Evolutionary conservation across 2,329 filamentous ascomycete species (phyloP), one percentile per base, ranked within the genome.

Genomic region (Ilyonectria robusta): DNA sequence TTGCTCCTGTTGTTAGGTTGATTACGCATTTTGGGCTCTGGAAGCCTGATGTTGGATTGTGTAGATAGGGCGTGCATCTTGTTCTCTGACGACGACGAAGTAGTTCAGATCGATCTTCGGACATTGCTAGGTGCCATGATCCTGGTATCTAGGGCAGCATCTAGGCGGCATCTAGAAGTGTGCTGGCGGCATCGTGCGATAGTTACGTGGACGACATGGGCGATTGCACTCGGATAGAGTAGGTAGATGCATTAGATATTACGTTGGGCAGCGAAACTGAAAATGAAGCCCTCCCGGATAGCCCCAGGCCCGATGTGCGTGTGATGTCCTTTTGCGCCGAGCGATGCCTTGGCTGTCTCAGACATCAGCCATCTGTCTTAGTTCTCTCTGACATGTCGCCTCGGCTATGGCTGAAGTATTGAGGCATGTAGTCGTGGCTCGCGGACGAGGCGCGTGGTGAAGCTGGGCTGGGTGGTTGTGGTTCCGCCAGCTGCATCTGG

Each of bases 251-350:
- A 55, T 64, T 19, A 26, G 51, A 56, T 50, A 55, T 40, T 31
- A 51, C 57, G 62, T 61, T 65, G 63, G 63, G 63, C 63, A 65
- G 57, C 63, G 26, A 57, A 56, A 10, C 48, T 17, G 26, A n/a
- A 60, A 46, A 53, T 21, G 47, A 37, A 60, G 10, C 13, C 35
- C 33, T 51, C 46, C 29, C 21, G 58, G n/a, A 50, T n/a, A 29
- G 46, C 17, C 17, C 29, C 31, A 15, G n/a, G 13, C 31, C 31
- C 17, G 33, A 19, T 42, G 26, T 29, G 10, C 35, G 17, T 56
- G 59, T 33, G 46, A 50, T 56, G 48, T 21, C 21, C 8, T 44
- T 44, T 61, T 42, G 46, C 26, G 33, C 29, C 33, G 31, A 21
- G 17, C 21, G 42, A 53, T 26, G 46, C 9, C n/a, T 35, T 37